phyloP scores from a whole-genome alignment of 176 grass and related monocot species.

The Hsuehochloa calcarea region DNA sequence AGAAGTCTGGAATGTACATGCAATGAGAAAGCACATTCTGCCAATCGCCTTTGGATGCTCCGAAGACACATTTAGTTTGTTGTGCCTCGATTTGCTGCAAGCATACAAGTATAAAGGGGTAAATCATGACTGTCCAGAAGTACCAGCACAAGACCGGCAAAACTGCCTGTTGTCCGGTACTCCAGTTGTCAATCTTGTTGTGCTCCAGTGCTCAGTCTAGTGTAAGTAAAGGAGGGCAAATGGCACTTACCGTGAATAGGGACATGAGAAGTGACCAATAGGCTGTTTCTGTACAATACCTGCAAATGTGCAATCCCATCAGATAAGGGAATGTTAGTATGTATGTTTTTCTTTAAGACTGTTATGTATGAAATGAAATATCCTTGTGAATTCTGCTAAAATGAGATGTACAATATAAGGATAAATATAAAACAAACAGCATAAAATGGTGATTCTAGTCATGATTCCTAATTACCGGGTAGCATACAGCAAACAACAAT shows the following conservation, averaged over 20 bases:
- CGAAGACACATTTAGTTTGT: slow-evolving; percentile 51
- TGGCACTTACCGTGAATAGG: slow-evolving; percentile 67
- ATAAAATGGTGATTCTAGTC: background rate
- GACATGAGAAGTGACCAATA: slow-evolving; percentile 95
- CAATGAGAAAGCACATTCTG: slow-evolving; percentile 64
- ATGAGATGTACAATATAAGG: background rate
- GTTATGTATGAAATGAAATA: background rate
- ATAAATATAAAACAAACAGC: background rate
- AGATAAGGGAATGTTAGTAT: background rate
- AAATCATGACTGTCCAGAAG: background rate
- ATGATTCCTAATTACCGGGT: background rate
- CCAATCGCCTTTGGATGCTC: slow-evolving; percentile 73
- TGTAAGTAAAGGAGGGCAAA: slow-evolving; percentile 13
- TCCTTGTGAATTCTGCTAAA: background rate
- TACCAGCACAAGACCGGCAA: slow-evolving; percentile 2
- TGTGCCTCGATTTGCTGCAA: background rate
- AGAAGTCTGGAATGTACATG: slow-evolving; percentile 50
- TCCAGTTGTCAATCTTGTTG: background rate
- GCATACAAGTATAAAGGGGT: background rate
- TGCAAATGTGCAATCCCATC: slow-evolving; percentile 27
- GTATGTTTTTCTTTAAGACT: background rate
- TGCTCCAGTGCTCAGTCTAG: background rate
- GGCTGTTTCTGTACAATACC: slow-evolving; percentile 60
- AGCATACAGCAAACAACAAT: background rate
- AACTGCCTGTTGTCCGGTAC: background rate